Evolutionary conservation across 495 filamentous ascomycete genomes (phyloP).

Genomic region (Penicillium tannophilum): DNA sequence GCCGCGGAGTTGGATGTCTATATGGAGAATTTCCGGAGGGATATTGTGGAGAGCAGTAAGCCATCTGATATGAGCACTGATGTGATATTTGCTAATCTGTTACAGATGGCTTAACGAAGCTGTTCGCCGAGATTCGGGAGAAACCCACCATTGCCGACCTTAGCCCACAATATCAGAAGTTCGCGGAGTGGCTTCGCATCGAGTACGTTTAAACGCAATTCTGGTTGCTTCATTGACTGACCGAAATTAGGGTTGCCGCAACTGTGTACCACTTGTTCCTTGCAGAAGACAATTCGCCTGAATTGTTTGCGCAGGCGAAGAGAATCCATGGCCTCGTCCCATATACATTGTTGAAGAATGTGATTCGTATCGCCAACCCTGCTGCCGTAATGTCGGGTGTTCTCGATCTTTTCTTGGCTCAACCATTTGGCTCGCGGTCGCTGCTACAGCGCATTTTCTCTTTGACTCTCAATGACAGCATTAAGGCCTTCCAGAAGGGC

Average conservation of each 20-base stretch:
- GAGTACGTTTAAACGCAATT: slow-evolving; percentile 51
- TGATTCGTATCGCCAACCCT: slow-evolving; percentile 93
- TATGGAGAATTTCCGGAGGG: slow-evolving; percentile 84
- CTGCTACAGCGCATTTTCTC: slow-evolving; percentile 92
- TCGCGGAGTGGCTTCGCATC: slow-evolving; percentile 97
- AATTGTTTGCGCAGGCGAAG: slow-evolving; percentile 91
- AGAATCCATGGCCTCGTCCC: slow-evolving; percentile 91
- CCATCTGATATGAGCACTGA: slow-evolving; percentile 14
- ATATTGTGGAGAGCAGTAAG: slow-evolving; percentile 78
- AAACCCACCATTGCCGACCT: slow-evolving; percentile 85
- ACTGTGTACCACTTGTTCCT: slow-evolving; percentile 97
- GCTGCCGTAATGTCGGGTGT: slow-evolving; percentile 93
- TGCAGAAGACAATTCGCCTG: slow-evolving; percentile 95
- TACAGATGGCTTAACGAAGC: slow-evolving; percentile 82
- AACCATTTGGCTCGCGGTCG: slow-evolving; percentile 87
- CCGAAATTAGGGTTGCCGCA: slow-evolving; percentile 67
- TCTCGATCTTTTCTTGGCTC: slow-evolving; percentile 91
- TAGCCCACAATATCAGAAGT: slow-evolving; percentile 94
- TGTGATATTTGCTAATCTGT: not conserved
- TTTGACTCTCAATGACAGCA: slow-evolving; percentile 88
- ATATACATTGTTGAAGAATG: slow-evolving; percentile 91
- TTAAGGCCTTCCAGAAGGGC: slow-evolving; percentile 76
- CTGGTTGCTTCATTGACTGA: slow-evolving; percentile 14
- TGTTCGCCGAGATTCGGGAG: slow-evolving; percentile 88
- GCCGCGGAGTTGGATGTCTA: slow-evolving; percentile 94